Evolutionary conservation across 306 rosid genomes (phyloP), one percentile per base, ranked within the genome.

Genomic region (Begonia peltatifolia): DNA sequence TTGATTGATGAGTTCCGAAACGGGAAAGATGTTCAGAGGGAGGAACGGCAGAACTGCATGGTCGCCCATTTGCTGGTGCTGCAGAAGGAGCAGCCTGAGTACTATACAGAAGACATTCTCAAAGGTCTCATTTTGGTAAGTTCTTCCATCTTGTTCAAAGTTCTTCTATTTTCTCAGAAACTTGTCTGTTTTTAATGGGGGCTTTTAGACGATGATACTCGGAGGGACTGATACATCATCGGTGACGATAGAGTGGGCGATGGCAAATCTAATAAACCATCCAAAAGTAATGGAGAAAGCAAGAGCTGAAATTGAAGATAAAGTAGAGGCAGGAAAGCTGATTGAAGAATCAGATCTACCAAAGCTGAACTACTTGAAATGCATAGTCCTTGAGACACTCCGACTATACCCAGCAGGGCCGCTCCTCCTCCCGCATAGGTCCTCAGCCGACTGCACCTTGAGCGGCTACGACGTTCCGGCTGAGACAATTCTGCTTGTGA

Each of bases 41-140:
- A 10, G 23, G 57, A 3, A 60, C 71, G 15, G 1, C 35, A 47
- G 42, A 58, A n/a, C 35, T 58, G 76, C 14, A 64, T 84, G 83
- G 69, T 78, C 1, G 76, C 53, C 8, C 88, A 78, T 54, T 41
- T 84, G 20, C 75, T 80, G 42, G 55, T 69, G 5, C 68, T 62
- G 1, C 83, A 80, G 41, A 58, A 61, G 9, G 70, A 82, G 1
- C 67, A 84, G 2, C 84, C 94, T 0, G 73, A 84, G 23, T 77
- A 84, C 54, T 84, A 84, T 59, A 72, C 77, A 5, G 85, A 84
- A 35, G 68, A 75, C 60, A 75, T 73, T 41, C 77, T 84, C 70
- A 78, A 84, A 67, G 94, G 85, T 8, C 68, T 77, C 50, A 59
- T 80, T 18, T 48, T 80, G 94, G 94, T 84, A 12, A 60, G 66